Base-by-base conservation (phyloP, 352 stramenopile genomes). In the Pythium brachiatum region DNA sequence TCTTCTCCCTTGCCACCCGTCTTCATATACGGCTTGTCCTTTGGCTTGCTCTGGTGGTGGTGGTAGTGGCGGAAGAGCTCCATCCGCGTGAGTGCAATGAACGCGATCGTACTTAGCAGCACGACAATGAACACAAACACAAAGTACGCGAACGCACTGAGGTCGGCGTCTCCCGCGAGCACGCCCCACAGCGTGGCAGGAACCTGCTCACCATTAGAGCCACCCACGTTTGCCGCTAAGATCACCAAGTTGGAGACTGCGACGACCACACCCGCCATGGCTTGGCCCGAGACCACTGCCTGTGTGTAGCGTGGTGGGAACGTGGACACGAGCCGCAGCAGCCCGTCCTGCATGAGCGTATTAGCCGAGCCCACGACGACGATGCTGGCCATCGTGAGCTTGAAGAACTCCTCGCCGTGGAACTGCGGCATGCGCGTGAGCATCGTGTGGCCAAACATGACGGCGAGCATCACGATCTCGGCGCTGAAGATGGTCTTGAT, bases 71-170 rank as follows among this genome's bases (percentile, higher is more conserved):
- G 76, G 53, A 90, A 89, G n/a, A 90, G 65, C 13, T 75, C 59
- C 75, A 90, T 89, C 23, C 74, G 65, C 9, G 73, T 88, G 26
- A 94, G 75, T 16, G 72, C 53, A 0, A 73, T 67, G 39, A 94
- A 90, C 47, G 77, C 54, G 36, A 90, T 48, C 18, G 76, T 62
- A 38, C 76, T 86, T 29, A 80, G 34, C 4, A 90, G 63, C 34
- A 92, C 73, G 43, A 80, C 86, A 26, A 85, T 66, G 52, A 92
- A 90, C 21, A 86, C 82, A 46, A 89, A 75, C 25, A 83, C 69
- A 29, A 94, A 94, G 68, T 94, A 94, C 53, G 87, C 60, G 60
- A 92, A 91, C 3, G 81, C 85, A 48, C 73, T 85, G 51, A 89
- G 38, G 34, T 92, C 83, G 0, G 75, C 70, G 57, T 88, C 78